These are phyloP conservation scores for Colletotrichum musicola DNA, from an alignment of 2,329 filamentous ascomycete species.

Conservation along the genomic window DNA sequence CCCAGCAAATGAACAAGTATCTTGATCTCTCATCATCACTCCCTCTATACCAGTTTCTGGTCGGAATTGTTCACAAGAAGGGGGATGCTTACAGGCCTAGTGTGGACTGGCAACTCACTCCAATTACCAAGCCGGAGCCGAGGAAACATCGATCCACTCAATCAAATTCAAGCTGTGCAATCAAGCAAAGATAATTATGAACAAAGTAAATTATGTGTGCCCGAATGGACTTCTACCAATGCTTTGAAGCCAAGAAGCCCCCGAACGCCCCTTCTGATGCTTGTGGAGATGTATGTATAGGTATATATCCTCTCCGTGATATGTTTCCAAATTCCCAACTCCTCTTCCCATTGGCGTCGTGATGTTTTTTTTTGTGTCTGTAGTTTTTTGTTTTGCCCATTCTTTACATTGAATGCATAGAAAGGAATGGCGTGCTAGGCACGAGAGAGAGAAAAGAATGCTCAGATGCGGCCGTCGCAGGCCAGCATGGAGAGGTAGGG, in stretches of 20 bases:
- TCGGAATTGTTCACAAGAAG: no score
- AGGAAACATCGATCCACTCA: no score
- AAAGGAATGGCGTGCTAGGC: not conserved
- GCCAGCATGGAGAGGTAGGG: conserved; percentile 28
- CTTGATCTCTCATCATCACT: no score
- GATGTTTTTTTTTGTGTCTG: no score
- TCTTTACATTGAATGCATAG: not conserved
- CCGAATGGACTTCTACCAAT: conserved; percentile 26
- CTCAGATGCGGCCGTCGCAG: conserved; percentile 34
- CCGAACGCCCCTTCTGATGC: conserved; percentile 28
- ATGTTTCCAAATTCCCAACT: conserved; percentile 23
- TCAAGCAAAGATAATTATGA: not conserved
- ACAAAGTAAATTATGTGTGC: conserved; percentile 34
- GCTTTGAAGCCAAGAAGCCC: conserved; percentile 18
- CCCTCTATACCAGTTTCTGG: no score
- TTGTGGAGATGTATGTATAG: conserved; percentile 36
- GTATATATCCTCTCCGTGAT: conserved; percentile 6
- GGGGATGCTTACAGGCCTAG: no score
- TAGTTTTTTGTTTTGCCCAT: not conserved
- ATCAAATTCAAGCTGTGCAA: not conserved
- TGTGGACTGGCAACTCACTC: no score
- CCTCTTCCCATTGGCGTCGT: not conserved
- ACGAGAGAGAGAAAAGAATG: not conserved
- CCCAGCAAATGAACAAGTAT: no score
- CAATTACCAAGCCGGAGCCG: no score